A percentile compares a stretch with the other conserved stretches of the same genome.
Evolutionary conservation across 163 green algal genomes (phyloP).

Genomic region (Prototheca cutis): DNA sequence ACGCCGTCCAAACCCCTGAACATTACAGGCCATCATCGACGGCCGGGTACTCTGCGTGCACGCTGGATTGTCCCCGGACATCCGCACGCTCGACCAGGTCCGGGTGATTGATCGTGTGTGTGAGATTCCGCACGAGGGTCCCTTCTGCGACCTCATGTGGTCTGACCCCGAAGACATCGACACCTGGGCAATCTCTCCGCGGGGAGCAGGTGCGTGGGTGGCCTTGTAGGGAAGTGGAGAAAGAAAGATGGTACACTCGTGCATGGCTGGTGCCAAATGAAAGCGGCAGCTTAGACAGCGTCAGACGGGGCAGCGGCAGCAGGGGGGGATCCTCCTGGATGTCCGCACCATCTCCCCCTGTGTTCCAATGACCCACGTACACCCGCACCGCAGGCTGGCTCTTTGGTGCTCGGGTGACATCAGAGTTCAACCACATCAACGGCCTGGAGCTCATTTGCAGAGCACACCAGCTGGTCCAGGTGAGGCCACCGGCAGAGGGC

Average conservation of each 20-base stretch:
- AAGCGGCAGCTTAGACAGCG: too few species aligned
- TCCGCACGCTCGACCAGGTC: slow-evolving; percentile 95
- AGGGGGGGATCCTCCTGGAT: too few species aligned
- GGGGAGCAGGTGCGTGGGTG: slow-evolving; percentile 38
- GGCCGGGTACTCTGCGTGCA: slow-evolving; percentile 92
- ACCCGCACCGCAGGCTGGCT: slow-evolving; percentile 75
- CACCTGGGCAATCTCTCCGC: slow-evolving; percentile 85
- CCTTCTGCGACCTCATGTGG: slow-evolving; percentile 99
- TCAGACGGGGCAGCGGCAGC: too few species aligned
- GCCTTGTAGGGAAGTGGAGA: background rate
- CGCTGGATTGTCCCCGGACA: slow-evolving; percentile 92
- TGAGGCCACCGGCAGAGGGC: too few species aligned
- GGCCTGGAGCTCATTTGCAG: slow-evolving; percentile 89
- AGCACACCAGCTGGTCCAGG: slow-evolving; percentile 95
- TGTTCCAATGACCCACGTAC: background rate
- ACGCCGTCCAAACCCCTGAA: too few species aligned
- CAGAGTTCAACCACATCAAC: slow-evolving; percentile 97
- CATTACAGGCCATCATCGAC: slow-evolving; percentile 81
- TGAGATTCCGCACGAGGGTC: slow-evolving; percentile 96
- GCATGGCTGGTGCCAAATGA: too few species aligned
- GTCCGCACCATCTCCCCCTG: too few species aligned
- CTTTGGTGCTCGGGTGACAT: slow-evolving; percentile 81
- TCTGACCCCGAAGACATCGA: slow-evolving; percentile 98
- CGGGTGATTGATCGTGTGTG: slow-evolving; percentile 92
- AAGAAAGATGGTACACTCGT: too few species aligned